Evolutionary conservation across 2,329 filamentous ascomycete species (phyloP), one percentile per base, ranked within the genome.

Genomic region (Exophiala calicioides): DNA sequence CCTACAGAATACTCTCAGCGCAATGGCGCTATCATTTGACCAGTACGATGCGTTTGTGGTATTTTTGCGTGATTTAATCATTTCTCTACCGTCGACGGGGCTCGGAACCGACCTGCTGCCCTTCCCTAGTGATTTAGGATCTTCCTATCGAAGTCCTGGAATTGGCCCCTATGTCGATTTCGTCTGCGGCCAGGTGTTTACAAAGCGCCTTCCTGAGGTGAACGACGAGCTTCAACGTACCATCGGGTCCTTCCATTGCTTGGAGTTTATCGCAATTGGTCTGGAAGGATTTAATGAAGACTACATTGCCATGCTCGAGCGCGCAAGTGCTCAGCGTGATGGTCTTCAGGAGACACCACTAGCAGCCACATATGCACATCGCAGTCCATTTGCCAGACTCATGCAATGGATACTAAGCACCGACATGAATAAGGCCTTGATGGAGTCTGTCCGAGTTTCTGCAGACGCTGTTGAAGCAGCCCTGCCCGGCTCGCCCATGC

Each of bases 361-460:
- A 13, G 34, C 49, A 30, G 77, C 91, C 21, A 79, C 50, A 75
- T 99, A 98, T 63, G 82, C 93, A 48, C 81, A 83, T 18, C 78
- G 95, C 42, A 94, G 98, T 68, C 91, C 94, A 0, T 98, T 97
- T 62, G 84, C 88, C 3, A 82, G 94, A 49, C 85, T 95, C 12
- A 96, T 97, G 87, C 93, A 98, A 63, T 97, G 93, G 90, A 81
- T 98, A 68, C 95, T 95, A 68, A 96, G 95, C 63, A 88, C 94
- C 61, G 88, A 86, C 55, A 88, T 96, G 16, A 81, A 95, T 60
- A 80, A 80, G 55, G 81, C 85, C 10, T 70, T 98, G 2, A 91
- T 96, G 66, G 77, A 81, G 46, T 81, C 86, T 8, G 81, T 93
- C 21, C 86, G 91, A 57, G 85, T 94, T 63, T 81, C 91, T 57